phyloP scores from a whole-genome alignment of 345 rosid genomes.

The Gynandropsis gynandra region DNA sequence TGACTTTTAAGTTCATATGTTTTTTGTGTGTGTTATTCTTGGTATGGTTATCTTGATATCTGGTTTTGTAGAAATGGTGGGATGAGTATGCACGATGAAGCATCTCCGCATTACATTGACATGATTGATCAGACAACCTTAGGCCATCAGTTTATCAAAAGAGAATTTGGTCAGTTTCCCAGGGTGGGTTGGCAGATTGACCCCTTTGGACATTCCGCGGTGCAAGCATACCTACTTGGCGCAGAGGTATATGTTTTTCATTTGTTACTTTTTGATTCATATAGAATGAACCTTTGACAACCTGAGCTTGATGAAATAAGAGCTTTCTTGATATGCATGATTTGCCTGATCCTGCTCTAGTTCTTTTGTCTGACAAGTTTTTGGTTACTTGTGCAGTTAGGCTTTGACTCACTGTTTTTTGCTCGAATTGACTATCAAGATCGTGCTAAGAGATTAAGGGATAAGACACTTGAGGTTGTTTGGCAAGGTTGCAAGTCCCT shows the following conservation, averaged over 20 bases:
- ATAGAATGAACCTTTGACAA: neutral
- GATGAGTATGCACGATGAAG: slow-evolving; percentile 96
- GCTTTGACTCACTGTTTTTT: slow-evolving; percentile 87
- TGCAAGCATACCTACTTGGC: slow-evolving; percentile 85
- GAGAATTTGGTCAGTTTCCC: slow-evolving; percentile 70
- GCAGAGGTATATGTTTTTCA: slow-evolving; percentile 54
- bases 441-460: slow-evolving; percentile 68
- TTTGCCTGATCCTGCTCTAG: slow-evolving; percentile 4
- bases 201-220: slow-evolving; percentile 96
- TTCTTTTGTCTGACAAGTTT: slow-evolving; percentile 7
- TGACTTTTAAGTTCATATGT: neutral
- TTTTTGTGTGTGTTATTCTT: neutral
- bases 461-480: slow-evolving; percentile 82
- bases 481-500: slow-evolving; percentile 92
- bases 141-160: slow-evolving; percentile 74
- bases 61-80: slow-evolving; percentile 66
- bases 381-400: slow-evolving; percentile 50
- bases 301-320: too few relatives aligned
- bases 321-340: slow-evolving; percentile 1
- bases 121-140: slow-evolving; percentile 94
- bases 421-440: slow-evolving; percentile 97
- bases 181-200: slow-evolving; percentile 99
- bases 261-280: neutral
- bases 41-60: slow-evolving; percentile 9
- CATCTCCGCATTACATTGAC: slow-evolving; percentile 82